phyloP scores from a whole-genome alignment of 257 asterid species.

The Anisodus tanguticus region DNA sequence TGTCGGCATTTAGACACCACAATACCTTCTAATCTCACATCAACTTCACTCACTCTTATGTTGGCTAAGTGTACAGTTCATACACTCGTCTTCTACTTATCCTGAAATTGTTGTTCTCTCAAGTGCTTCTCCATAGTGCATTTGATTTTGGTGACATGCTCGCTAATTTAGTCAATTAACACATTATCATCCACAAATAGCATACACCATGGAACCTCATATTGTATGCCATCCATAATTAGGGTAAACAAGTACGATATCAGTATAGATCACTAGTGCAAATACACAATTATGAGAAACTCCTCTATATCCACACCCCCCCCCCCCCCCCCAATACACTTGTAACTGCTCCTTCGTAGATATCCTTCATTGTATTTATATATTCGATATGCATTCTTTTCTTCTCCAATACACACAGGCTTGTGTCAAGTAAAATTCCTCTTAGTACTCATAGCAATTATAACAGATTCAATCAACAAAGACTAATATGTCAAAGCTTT shows the following conservation, averaged over 20 bases:
- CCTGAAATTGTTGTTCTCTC: neutral
- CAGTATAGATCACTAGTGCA: neutral
- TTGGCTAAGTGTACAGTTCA: neutral
- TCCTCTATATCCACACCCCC: neutral
- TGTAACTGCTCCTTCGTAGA: neutral
- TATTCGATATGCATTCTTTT: neutral
- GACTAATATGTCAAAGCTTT: neutral
- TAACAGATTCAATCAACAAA: neutral
- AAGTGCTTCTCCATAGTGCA: neutral
- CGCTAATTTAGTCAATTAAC: neutral
- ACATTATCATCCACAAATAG: neutral
- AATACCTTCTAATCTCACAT: slow-evolving; percentile 9
- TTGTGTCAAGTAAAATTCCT: neutral
- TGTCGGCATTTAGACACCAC: neutral
- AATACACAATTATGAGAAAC: neutral
- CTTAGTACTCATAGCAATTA: neutral
- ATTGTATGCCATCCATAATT: neutral
- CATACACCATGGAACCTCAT: neutral
- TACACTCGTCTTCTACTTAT: neutral
- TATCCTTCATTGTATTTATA: neutral
- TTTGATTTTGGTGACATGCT: neutral
- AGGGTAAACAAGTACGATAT: neutral
- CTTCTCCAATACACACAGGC: neutral
- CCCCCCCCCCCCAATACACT: neutral
- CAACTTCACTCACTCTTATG: neutral